A percentile compares a stretch with the other conserved stretches of the same genome.
Evolutionary conservation across 192 early-diverging fungal species (phyloP).

Genomic region (Coemansia sp.): DNA sequence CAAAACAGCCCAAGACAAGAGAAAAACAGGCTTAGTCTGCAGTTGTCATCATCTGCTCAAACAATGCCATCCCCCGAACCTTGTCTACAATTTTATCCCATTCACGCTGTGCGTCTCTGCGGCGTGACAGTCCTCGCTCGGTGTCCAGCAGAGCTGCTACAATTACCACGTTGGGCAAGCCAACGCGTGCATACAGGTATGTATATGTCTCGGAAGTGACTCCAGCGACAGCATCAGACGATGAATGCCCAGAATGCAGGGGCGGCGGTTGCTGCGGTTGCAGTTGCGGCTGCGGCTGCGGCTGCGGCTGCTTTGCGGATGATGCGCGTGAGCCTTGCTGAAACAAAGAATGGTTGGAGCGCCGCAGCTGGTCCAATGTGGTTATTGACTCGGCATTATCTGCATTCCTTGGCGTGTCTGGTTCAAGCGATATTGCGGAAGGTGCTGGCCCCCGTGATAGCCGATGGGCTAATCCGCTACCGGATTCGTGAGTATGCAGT

Average conservation of each 20-base stretch:
- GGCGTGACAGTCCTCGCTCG: conserved; percentile 35
- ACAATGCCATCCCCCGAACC: conserved; percentile 40
- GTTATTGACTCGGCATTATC: background rate
- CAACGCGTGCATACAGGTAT: conserved; percentile 49
- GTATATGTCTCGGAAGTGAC: conserved; percentile 37
- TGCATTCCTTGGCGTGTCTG: conserved; percentile 6
- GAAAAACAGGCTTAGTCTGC: conserved; percentile 14
- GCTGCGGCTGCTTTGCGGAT: conserved; percentile 12
- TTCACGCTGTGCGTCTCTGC: conserved; percentile 45
- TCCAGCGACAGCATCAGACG: conserved; percentile 15
- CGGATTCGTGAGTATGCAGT: conserved; percentile 8
- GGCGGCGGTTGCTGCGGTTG: conserved; percentile 11
- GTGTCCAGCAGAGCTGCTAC: conserved; percentile 45
- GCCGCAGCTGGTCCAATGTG: conserved; percentile 10
- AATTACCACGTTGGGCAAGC: conserved; percentile 38
- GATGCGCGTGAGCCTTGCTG: background rate
- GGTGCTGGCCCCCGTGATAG: conserved; percentile 19
- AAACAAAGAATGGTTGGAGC: background rate
- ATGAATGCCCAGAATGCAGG: background rate
- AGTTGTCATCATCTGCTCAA: conserved; percentile 34
- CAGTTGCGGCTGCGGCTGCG: conserved; percentile 2
- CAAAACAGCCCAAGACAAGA: background rate
- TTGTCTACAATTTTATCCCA: conserved; percentile 46
- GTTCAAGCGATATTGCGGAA: conserved; percentile 2
- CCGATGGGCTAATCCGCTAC: conserved; percentile 24